phyloP scores from a whole-genome alignment of 257 asterid species.

The Solanum chmielewskii region DNA sequence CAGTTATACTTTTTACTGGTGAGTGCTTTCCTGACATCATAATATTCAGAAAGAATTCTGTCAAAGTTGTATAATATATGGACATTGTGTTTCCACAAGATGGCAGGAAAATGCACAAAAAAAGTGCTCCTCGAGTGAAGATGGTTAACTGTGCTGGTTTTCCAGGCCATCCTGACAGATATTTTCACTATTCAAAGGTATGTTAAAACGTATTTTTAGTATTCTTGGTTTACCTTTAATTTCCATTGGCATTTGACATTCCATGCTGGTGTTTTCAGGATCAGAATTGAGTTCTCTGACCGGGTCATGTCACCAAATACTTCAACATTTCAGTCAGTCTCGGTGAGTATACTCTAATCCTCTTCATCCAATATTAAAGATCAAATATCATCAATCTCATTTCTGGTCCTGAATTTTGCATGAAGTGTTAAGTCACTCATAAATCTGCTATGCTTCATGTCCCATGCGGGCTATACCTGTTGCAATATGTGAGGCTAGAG shows the following conservation, averaged over 20 bases:
- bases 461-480: constrained; percentile 68
- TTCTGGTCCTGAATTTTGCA: constrained; percentile 5
- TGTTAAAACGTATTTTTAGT: background rate
- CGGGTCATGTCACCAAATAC: constrained; percentile 58
- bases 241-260: background rate
- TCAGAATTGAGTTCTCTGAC: constrained; percentile 80
- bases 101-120: constrained; percentile 81
- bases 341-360: constrained; percentile 19
- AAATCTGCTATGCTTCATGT: constrained; percentile 82
- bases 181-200: constrained; percentile 77
- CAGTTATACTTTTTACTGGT: background rate
- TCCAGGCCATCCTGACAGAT: constrained; percentile 56
- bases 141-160: constrained; percentile 79
- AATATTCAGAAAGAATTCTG: background rate
- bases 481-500: constrained; percentile 57
- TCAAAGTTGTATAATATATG: background rate
- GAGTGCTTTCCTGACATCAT: background rate
- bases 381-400: background rate
- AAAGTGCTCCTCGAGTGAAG: constrained; percentile 59
- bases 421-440: constrained; percentile 78
- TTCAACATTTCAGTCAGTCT: constrained; percentile 50
- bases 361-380: background rate
- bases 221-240: background rate
- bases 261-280: constrained; percentile 34
- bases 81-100: background rate